phyloP scores from a whole-genome alignment of 2,329 filamentous ascomycete genomes.

The Paracamarosporium sp. region DNA sequence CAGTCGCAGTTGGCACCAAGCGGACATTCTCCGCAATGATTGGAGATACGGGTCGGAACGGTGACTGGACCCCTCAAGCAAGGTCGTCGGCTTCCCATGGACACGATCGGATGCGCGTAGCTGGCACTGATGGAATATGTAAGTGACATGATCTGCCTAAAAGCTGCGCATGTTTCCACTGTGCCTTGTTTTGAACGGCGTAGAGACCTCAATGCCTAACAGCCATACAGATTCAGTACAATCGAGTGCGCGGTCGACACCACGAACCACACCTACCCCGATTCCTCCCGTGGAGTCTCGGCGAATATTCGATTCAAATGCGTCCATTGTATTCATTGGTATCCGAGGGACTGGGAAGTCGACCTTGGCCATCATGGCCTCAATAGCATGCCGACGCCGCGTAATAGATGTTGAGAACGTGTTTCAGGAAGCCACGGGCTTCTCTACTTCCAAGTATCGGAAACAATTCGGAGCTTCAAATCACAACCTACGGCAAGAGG shows the following conservation, averaged over 20 bases:
- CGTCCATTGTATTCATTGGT: slow-evolving; percentile 75
- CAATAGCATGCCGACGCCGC: slow-evolving; percentile 71
- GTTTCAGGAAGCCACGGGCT: slow-evolving; percentile 70
- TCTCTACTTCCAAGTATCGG: slow-evolving; percentile 68
- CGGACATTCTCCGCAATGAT: slow-evolving; percentile 33
- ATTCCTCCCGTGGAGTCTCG: slow-evolving; percentile 24
- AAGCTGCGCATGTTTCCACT: neutral
- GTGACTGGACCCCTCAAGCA: slow-evolving; percentile 16
- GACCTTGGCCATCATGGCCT: slow-evolving; percentile 76
- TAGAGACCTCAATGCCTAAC: neutral
- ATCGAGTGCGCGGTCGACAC: slow-evolving; percentile 36
- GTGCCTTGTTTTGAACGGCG: neutral
- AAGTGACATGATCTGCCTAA: neutral
- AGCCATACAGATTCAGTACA: slow-evolving; percentile 23
- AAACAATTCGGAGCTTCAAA: slow-evolving; percentile 66
- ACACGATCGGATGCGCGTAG: slow-evolving; percentile 4
- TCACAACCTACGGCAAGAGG: slow-evolving; percentile 69
- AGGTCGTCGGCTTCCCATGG: slow-evolving; percentile 4
- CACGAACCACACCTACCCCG: slow-evolving; percentile 34
- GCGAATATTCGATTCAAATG: slow-evolving; percentile 63
- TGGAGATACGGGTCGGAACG: slow-evolving; percentile 20
- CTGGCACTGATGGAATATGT: slow-evolving; percentile 13
- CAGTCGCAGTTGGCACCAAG: slow-evolving; percentile 34
- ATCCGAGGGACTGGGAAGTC: slow-evolving; percentile 78
- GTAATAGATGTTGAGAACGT: slow-evolving; percentile 73